phyloP scores from a whole-genome alignment of 345 rosid species.

The Pistacia integerrima region DNA sequence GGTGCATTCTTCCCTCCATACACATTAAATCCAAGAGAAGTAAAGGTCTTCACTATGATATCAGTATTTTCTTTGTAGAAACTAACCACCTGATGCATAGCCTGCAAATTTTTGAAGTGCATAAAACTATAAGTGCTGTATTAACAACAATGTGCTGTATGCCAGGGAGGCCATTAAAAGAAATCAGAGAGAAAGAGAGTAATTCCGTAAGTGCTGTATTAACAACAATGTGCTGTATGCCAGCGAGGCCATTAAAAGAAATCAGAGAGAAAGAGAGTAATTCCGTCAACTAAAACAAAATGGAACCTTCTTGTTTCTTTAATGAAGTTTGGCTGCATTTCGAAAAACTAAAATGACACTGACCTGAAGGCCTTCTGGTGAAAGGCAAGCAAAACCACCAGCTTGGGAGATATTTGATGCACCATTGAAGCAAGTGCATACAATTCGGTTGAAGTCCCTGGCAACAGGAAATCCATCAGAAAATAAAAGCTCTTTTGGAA shows the following conservation, averaged over 20 bases:
- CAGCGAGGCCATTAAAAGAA: background rate
- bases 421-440: constrained; percentile 91
- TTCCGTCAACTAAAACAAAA: background rate
- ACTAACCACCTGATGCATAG: constrained; percentile 81
- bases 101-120: constrained; percentile 45
- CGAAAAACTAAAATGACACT: constrained; percentile 14
- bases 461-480: constrained; percentile 92
- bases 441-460: constrained; percentile 81
- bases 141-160: background rate
- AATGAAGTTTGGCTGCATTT: background rate
- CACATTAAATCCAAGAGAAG: constrained; percentile 82
- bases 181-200: background rate
- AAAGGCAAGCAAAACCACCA: constrained; percentile 93
- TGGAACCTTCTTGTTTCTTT: background rate
- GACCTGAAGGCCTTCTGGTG: constrained; percentile 81
- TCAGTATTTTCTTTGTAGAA: constrained; percentile 90
- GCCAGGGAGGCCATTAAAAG: background rate
- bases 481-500: constrained; percentile 83
- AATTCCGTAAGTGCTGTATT: background rate
- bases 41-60: constrained; percentile 77
- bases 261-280: background rate
- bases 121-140: background rate
- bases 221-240: background rate
- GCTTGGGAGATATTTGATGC: constrained; percentile 90
- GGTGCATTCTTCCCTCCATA: constrained; percentile 93